Evolutionary conservation across 257 asterid species (phyloP).

Genomic region (Nicotiana otophora): DNA sequence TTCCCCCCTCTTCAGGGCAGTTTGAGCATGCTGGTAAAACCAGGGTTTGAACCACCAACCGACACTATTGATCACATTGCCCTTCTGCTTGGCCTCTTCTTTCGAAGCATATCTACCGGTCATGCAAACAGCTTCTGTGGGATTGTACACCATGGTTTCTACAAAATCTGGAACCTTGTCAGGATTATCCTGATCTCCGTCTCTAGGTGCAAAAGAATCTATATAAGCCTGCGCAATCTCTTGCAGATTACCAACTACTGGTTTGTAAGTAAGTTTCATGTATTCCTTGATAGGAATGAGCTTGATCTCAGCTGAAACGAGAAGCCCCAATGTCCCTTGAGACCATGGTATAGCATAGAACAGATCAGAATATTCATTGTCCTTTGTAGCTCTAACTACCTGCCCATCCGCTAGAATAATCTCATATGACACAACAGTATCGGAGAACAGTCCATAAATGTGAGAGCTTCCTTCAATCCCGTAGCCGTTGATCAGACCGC

Average conservation of each 20-base stretch:
- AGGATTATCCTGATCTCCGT: slow-evolving; percentile 85
- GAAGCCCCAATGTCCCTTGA: slow-evolving; percentile 94
- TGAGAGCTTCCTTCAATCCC: slow-evolving; percentile 98
- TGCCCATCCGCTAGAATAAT: slow-evolving; percentile 77
- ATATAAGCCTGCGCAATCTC: slow-evolving; percentile 75
- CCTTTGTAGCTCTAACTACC: slow-evolving; percentile 84
- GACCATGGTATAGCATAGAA: slow-evolving; percentile 95
- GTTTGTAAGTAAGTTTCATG: slow-evolving; percentile 82
- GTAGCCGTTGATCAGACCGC: slow-evolving; percentile 89
- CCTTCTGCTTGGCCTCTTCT: slow-evolving; percentile 87
- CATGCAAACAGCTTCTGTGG: slow-evolving; percentile 81
- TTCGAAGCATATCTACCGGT: slow-evolving; percentile 70
- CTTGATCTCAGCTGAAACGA: slow-evolving; percentile 93
- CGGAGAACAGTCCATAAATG: slow-evolving; percentile 76
- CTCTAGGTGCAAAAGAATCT: slow-evolving; percentile 82
- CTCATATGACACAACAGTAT: slow-evolving; percentile 88
- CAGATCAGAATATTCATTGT: slow-evolving; percentile 84
- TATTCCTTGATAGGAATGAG: slow-evolving; percentile 85
- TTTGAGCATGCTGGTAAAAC: slow-evolving; percentile 96
- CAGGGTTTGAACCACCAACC: slow-evolving; percentile 97
- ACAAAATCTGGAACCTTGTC: slow-evolving; percentile 81
- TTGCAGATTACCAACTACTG: slow-evolving; percentile 61
- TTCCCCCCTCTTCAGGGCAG: slow-evolving; percentile 80
- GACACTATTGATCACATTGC: slow-evolving; percentile 62
- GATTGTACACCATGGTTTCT: slow-evolving; percentile 71